Evolutionary conservation across 495 filamentous ascomycete species (phyloP), one percentile per base, ranked within the genome.

Genomic region (Penicillium fimorum): DNA sequence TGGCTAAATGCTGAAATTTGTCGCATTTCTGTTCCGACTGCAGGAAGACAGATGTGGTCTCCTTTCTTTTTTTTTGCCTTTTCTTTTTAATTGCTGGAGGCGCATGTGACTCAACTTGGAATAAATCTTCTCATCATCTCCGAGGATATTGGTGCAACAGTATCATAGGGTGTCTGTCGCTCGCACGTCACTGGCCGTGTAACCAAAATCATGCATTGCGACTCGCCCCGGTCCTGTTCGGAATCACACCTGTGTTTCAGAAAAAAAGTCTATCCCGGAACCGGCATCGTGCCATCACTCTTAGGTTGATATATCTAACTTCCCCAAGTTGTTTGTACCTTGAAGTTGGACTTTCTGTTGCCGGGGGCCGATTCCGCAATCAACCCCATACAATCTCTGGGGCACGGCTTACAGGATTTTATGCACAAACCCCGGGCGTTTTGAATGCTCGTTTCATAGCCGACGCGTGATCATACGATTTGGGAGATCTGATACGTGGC

Each of bases 91-190:
- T 38, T 38, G 1, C 30, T 43, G 15, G 3, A 29, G 37, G 37
- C 22, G 50, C 52, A 38, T 54, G 43, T 54, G 52, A 54, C 52
- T 54, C 52, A 47, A 18, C 42, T 38, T 54, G 18, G 15, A 27
- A 47, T 15, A 6, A 40, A 15, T 17, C 2, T 27, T 24, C 13
- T 22, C 41, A 25, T 47, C 32, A 18, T 48, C 11, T 47, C 53
- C 53, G 45, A 56, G 17, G 53, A 5, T 25, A 37, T 41, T 49
- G 22, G 53, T 56, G 44, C 33, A 13, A 56, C 45, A 37, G 29
- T 45, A 27, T 38, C 30, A 46, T 38, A 54, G 52, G 43, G 41
- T 13, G 15, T 11, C 2, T 8, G 18, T 47, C 3, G 43, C 24
- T 37, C 52, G 42, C 22, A 38, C 35, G 15, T 38, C 43, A 54